Base-by-base conservation (phyloP, 1,284 basidiomycete genomes). In the Moesziomyces aphidis region DNA sequence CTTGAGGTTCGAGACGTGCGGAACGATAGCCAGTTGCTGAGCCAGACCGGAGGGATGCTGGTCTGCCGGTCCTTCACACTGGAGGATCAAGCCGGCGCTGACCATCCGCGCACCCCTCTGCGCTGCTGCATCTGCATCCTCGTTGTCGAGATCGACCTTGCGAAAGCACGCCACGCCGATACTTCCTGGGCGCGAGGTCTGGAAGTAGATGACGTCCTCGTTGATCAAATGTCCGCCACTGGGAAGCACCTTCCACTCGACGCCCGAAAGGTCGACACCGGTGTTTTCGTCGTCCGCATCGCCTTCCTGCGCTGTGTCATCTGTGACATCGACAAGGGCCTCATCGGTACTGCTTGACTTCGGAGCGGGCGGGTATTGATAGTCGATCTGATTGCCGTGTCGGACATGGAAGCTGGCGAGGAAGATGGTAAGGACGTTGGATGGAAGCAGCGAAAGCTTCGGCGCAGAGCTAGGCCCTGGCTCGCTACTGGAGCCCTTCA, bases 221-320 rank as follows among this genome's bases (percentile, higher is more conserved):
- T 77, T 60, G 51, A 81, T 57, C 2, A 70, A 54, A 51, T 81
- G 79, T 0, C 72, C 64, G 31, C 79, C 79, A 26, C 69, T 73
- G 5, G 79, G 79, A 6, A 81, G 61, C 8, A 71, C 78, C 60
- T 79, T 80, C 79, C 79, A 81, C 39, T 81, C 79, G 19, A 78
- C 60, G 8, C 62, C 69, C 9, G 46, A 60, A 21, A 73, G 58
- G 24, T 73, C 66, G 13, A 74, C 34, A 1, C 43, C 60, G 21
- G 46, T 2, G 0, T 4, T 21, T 19, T 34, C 48, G n/a, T 53
- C 23, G 36, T 22, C 19, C 15, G 34, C 19, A 39, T 22, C 23
- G 23, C 42, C 17, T 19, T 13, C 7, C 6, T 26, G 26, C 22
- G 45, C 36, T 19, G 9, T 36, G 23, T 55, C 54, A 19, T 67